A percentile compares a stretch with the other conserved stretches of the same genome.
These are phyloP conservation scores for Sporopachydermia cereana DNA, from an alignment of 1,139 yeast genomes.

Conservation along the genomic window DNA sequence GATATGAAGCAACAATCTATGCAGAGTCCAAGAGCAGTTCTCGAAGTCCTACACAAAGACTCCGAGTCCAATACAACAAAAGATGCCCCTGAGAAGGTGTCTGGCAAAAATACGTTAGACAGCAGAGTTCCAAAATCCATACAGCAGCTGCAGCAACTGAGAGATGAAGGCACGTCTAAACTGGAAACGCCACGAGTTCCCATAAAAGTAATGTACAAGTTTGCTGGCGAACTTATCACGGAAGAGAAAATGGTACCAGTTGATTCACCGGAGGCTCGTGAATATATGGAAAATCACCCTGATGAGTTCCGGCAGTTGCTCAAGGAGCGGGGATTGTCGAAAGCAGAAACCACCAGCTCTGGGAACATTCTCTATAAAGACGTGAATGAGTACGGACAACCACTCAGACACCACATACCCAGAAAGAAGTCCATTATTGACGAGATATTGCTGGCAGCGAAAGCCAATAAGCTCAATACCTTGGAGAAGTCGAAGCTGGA, in stretches of 20 bases:
- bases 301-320: background rate
- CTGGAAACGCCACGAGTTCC: slow-evolving; percentile 30
- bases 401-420: slow-evolving; percentile 23
- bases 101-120: too few relatives aligned
- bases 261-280: slow-evolving; percentile 78
- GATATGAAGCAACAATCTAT: slow-evolving; percentile 17
- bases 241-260: slow-evolving; percentile 70
- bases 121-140: background rate
- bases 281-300: slow-evolving; percentile 36
- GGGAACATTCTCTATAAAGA: slow-evolving; percentile 7
- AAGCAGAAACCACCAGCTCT: slow-evolving; percentile 7
- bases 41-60: background rate
- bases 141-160: slow-evolving; percentile 15
- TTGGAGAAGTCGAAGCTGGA: slow-evolving; percentile 86
- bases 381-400: slow-evolving; percentile 16
- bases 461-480: slow-evolving; percentile 68
- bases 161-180: slow-evolving; percentile 11
- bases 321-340: slow-evolving; percentile 17
- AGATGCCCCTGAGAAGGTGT: too few relatives aligned
- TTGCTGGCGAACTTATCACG: slow-evolving; percentile 76
- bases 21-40: slow-evolving; percentile 15
- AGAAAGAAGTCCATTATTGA: slow-evolving; percentile 64
- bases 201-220: slow-evolving; percentile 69
- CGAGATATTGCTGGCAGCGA: slow-evolving; percentile 47
- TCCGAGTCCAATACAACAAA: too few relatives aligned